Conservation (phyloP, 306 rosid species). For the Abrus pulchellus region DNA sequence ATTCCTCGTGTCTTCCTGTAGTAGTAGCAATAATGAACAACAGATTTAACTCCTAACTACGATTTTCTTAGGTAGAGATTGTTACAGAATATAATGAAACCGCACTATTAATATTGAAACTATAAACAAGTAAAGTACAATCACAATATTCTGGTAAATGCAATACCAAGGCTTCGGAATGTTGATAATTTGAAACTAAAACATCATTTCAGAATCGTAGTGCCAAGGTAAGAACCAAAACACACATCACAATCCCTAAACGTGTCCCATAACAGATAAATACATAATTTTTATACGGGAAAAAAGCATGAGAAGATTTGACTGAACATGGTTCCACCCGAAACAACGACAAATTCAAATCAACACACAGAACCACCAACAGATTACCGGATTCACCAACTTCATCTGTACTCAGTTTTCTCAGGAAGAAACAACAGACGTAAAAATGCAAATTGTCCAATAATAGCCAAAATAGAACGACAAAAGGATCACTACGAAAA, state of each 20-base stretch:
- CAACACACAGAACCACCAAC: not conserved
- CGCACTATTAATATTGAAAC: not conserved
- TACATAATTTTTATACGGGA: not conserved
- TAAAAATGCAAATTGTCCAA: not conserved
- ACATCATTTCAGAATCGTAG: not conserved
- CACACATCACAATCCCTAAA: not conserved
- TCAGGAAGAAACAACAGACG: not conserved
- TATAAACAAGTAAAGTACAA: not conserved
- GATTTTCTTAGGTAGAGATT: too few relatives aligned
- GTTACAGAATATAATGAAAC: not conserved
- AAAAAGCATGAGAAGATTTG: not conserved
- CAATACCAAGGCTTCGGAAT: not conserved
- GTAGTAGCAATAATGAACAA: not conserved
- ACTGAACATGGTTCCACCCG: not conserved
- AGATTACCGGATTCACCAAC: not conserved
- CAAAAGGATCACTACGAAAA: not conserved
- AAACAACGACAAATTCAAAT: not conserved
- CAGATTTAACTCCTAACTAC: not conserved
- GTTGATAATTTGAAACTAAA: not conserved
- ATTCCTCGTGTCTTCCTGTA: conserved; percentile 76
- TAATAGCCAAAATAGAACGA: not conserved
- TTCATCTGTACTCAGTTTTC: not conserved
- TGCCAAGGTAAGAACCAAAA: not conserved
- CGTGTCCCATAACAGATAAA: not conserved
- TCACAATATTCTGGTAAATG: not conserved